A percentile compares a stretch with the other conserved stretches of the same genome.
These are phyloP conservation scores for Trametes meyenii DNA, from an alignment of 768 basidiomycete species.

Conservation along the genomic window DNA sequence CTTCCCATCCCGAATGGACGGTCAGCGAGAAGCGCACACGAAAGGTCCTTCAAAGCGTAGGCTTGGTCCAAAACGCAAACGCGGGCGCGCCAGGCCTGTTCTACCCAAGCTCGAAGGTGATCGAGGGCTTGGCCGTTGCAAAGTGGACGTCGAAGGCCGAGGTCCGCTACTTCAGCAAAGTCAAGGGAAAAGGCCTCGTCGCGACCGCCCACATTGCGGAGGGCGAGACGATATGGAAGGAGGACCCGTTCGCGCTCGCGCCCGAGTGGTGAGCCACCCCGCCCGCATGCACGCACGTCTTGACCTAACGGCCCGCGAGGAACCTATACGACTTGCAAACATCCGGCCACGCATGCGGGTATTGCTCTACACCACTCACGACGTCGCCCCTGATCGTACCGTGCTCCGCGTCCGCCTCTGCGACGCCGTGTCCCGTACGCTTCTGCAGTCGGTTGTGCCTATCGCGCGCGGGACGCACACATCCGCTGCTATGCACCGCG, in stretches of 20 bases:
- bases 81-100: conserved; percentile 24
- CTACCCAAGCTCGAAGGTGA: conserved; percentile 66
- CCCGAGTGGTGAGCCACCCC: conserved; percentile 65
- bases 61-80: conserved; percentile 42
- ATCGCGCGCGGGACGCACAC: conserved; percentile 60
- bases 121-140: conserved; percentile 61
- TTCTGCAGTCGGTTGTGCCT: conserved; percentile 86
- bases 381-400: conserved; percentile 48
- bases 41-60: conserved; percentile 67
- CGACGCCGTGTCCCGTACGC: conserved; percentile 54
- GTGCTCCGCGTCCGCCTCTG: conserved; percentile 47
- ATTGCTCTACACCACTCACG: conserved; percentile 70
- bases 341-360: conserved; percentile 62
- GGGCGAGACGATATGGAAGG: conserved; percentile 82
- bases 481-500: conserved; percentile 72
- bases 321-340: conserved; percentile 74
- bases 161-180: conserved; percentile 66
- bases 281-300: not conserved
- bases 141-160: conserved; percentile 67
- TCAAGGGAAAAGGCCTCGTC: conserved; percentile 84
- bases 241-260: conserved; percentile 80
- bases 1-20: conserved; percentile 64
- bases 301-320: conserved; percentile 44
- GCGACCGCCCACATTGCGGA: conserved; percentile 66
- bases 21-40: conserved; percentile 85